These are phyloP conservation scores for Stellera chamaejasme DNA, from an alignment of 345 rosid genomes.

Conservation along the genomic window DNA sequence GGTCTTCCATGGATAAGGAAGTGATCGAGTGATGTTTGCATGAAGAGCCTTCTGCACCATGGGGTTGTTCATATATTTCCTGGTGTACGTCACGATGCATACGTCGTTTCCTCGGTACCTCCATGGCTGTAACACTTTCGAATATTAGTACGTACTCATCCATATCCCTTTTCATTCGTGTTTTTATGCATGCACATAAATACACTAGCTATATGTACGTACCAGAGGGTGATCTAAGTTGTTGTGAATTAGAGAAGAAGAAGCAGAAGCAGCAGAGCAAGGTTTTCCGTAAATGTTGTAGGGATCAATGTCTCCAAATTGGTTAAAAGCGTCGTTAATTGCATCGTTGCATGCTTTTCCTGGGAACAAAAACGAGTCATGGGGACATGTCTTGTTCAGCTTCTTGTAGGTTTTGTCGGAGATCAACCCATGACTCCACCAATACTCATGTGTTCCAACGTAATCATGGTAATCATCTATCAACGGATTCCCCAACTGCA, in stretches of 20 bases:
- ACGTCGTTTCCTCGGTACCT: constrained; percentile 67
- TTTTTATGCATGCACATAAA: too few relatives aligned
- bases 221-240: constrained; percentile 24
- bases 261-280: constrained; percentile 17
- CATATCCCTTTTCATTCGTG: too few relatives aligned
- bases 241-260: constrained; percentile 4
- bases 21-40: constrained; percentile 30
- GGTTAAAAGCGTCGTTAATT: constrained; percentile 28
- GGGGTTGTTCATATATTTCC: constrained; percentile 47
- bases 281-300: constrained; percentile 50
- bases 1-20: constrained; percentile 35
- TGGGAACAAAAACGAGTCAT: constrained; percentile 55
- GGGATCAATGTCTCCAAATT: constrained; percentile 43
- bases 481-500: constrained; percentile 59
- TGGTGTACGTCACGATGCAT: constrained; percentile 46
- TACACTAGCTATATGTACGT: not conserved
- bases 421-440: constrained; percentile 73
- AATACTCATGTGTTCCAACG: constrained; percentile 41
- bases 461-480: constrained; percentile 42
- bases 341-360: constrained; percentile 32
- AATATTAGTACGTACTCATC: too few relatives aligned
- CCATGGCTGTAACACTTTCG: constrained; percentile 39
- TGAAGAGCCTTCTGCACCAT: constrained; percentile 70
- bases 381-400: constrained; percentile 27
- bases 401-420: constrained; percentile 34